phyloP scores from a whole-genome alignment of 1,139 yeast species.

The Starmera stellimalicola region DNA sequence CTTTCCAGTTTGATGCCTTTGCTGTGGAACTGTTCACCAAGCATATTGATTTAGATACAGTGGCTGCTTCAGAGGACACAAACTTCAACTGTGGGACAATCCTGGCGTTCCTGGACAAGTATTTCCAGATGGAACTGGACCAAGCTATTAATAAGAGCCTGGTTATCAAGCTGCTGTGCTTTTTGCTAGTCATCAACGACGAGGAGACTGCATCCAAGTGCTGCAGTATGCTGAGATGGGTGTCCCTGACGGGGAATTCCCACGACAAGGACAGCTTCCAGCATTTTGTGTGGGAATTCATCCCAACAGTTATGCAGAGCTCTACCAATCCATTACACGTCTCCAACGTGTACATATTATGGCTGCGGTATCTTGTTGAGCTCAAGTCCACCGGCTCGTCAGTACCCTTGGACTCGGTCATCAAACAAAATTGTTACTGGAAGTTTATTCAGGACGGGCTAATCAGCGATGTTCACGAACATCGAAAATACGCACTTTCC shows the following conservation, averaged over 20 bases:
- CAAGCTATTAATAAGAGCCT: conserved; percentile 7
- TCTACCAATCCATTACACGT: conserved; percentile 23
- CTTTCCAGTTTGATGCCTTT: neutral
- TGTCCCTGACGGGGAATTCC: too few species aligned
- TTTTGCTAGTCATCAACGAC: conserved; percentile 8
- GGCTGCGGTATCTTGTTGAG: conserved; percentile 42
- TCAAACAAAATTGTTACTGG: conserved; percentile 48
- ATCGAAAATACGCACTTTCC: conserved; percentile 62
- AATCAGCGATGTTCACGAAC: conserved; percentile 52
- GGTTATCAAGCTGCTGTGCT: conserved; percentile 3
- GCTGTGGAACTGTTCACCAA: neutral
- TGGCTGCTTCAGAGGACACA: neutral
- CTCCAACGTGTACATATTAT: conserved; percentile 39
- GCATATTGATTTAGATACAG: neutral
- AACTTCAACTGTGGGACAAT: neutral
- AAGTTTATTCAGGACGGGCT: conserved; percentile 45
- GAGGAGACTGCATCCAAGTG: conserved; percentile 24
- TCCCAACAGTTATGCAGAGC: conserved; percentile 27
- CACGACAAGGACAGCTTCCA: conserved; percentile 22
- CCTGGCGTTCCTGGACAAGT: conserved; percentile 8
- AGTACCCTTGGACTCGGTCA: conserved; percentile 24
- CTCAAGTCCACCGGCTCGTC: conserved; percentile 7
- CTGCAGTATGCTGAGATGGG: conserved; percentile 40
- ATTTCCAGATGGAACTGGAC: conserved; percentile 6
- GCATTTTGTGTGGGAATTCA: conserved; percentile 34